These are phyloP conservation scores for Pseudogymnoascus sp. DNA, from an alignment of 2,329 filamentous ascomycete genomes.

Conservation along the genomic window DNA sequence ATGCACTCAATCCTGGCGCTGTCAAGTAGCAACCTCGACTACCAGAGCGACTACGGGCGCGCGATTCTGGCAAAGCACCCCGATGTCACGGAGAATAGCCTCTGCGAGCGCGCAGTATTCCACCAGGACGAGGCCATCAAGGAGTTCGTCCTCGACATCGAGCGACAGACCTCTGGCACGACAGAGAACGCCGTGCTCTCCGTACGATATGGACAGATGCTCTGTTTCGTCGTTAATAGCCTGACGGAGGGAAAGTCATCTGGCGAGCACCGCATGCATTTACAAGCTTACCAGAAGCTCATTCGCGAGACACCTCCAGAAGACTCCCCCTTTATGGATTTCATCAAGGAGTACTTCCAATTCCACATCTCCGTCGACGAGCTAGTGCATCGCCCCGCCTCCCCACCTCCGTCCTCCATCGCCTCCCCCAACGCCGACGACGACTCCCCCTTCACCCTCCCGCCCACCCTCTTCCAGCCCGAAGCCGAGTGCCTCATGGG, in stretches of 20 bases:
- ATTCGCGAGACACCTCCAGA: constrained; percentile 53
- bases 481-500: constrained; percentile 53
- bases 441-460: constrained; percentile 15
- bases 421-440: not conserved
- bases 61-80: constrained; percentile 44
- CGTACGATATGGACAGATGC: constrained; percentile 54
- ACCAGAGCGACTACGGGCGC: constrained; percentile 14
- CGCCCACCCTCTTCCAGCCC: constrained; percentile 18
- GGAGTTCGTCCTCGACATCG: constrained; percentile 41
- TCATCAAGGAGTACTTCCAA: constrained; percentile 70
- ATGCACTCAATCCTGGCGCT: constrained; percentile 88
- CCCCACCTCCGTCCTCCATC: constrained; percentile 10
- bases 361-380: constrained; percentile 68
- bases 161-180: constrained; percentile 33
- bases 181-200: constrained; percentile 41
- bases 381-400: constrained; percentile 39
- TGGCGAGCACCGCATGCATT: constrained; percentile 72
- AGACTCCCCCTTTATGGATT: constrained; percentile 63
- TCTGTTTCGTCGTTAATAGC: constrained; percentile 52
- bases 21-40: constrained; percentile 8
- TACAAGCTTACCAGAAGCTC: constrained; percentile 65
- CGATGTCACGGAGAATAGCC: constrained; percentile 36
- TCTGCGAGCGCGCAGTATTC: constrained; percentile 44
- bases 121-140: constrained; percentile 49
- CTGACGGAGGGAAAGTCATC: constrained; percentile 46